Base-by-base conservation (phyloP, 768 basidiomycete species). In the Glaciozyma martinii region DNA sequence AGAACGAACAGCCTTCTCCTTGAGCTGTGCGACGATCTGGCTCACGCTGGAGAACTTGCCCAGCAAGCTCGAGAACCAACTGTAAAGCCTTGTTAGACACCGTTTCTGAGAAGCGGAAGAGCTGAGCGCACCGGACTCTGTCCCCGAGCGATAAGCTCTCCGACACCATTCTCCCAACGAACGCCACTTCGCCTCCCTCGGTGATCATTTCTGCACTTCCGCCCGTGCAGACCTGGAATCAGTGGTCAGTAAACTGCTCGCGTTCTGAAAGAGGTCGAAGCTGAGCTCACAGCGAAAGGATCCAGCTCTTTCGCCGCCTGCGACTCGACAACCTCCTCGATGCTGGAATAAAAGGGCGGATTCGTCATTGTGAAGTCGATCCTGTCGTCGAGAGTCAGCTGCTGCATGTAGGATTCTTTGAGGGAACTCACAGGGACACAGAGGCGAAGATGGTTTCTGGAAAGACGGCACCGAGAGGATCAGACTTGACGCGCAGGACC, bases 41-140 rank as follows among this genome's bases (percentile, higher is more conserved):
- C 76, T 75, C 3, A 97, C 79, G 3, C 90, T 90, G 0, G 87
- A 82, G 75, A 86, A 79, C 71, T 90, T 94, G 5, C 94, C 94
- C 0, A 97, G 80, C 82, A 97, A 86, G 7, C 89, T 90, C 0
- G 93, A 92, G 72, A 85, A 97, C 94, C 93, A 97, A 53, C 89
- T 88, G 56, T 16, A 5, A 46, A 2, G 12, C 19, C 6, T 21
- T 15, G 59, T 67, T 62, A 55, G 21, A 8, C n/a, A 19, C n/a
- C 21, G 59, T 54, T 42, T 54, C 43, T 33, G 30, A 19, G 21
- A 60, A 32, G 25, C 10, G 27, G 56, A 33, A 43, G 59, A 32
- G 30, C 21, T n/a, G 29, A 18, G 66, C 80, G 60, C 65, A 89
- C 89, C 81, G 78, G 78, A 88, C 89, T 25, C 79, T 77, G 3